Base-by-base conservation (phyloP, 148 eudicot species). In the Camellia japonica region DNA sequence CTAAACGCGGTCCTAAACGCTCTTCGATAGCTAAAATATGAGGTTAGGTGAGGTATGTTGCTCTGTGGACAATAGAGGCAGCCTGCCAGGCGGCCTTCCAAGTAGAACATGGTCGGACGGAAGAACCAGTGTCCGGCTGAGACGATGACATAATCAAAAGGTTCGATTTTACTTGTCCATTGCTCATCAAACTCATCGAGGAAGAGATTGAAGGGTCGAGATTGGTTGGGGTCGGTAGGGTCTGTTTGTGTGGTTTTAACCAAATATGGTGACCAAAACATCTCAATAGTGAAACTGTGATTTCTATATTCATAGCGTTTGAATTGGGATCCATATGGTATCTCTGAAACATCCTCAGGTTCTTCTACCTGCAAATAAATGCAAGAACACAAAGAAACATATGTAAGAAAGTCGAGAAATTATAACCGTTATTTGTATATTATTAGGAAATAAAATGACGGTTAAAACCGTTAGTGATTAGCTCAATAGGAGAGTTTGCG, bases 161-260 rank as follows among this genome's bases (percentile, higher is more conserved):
- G 74, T 16, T 85, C 84, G 43, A 91, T 87, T 65, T 88, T 70
- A 77, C 82, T 61, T 2, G 80, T 78, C 94, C 94, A 91, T 51
- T 73, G 60, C 20, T 73, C 73, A 18, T 91, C 84, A 7, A 80
- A 60, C 68, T 91, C 91, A 71, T 92, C 95, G 1, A 92, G 86
- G 80, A 66, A 85, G 38, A 88, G 83, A n/a, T 79, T 83, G 77
- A 87, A 83, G 18, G 86, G 84, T 18, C 77, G 81, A 23, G 30
- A 23, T 23, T 23, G 30, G 30, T 0, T 23, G 0, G 79, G 11
- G 58, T 72, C 6, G 43, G 49, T 58, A 0, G 81, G 79, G 46
- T 83, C 88, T 1, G 82, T 42, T 30, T 78, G 81, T 52, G 81
- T 56, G 38, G 86, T 73, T 6, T 70, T 44, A 1, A 87, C 90